A percentile compares a stretch with the other conserved stretches of the same genome.
Evolutionary conservation across 139 green algal genomes (phyloP).

Genomic region (Raphidocelis subcapitata): DNA sequence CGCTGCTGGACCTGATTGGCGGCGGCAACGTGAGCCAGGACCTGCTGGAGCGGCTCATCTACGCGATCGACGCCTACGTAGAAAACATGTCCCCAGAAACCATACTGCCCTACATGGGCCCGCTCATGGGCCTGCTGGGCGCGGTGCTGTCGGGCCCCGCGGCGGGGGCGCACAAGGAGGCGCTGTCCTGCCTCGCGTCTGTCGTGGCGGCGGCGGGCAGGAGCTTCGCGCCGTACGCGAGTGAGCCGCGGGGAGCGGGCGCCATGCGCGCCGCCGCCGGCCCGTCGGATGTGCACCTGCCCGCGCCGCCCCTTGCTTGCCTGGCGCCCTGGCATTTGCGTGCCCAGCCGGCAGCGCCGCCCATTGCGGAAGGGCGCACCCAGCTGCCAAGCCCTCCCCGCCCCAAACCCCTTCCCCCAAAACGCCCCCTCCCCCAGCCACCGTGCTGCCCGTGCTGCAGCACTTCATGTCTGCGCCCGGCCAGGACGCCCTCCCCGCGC

Average conservation of each 20-base stretch:
- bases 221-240: conserved; percentile 57
- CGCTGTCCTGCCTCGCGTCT: conserved; percentile 61
- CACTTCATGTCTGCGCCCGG: conserved; percentile 58
- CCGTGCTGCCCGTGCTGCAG: conserved; percentile 47
- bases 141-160: conserved; percentile 38
- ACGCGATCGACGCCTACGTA: conserved; percentile 73
- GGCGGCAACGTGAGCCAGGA: not conserved
- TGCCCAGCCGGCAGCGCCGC: too few species aligned
- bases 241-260: too few species aligned
- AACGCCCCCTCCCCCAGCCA: conserved; percentile 26
- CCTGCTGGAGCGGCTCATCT: conserved; percentile 18
- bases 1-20: conserved; percentile 43
- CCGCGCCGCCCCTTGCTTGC: too few species aligned
- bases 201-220: conserved; percentile 53
- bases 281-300: too few species aligned
- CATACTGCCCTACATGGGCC: conserved; percentile 57
- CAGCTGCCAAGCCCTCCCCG: too few species aligned
- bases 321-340: too few species aligned
- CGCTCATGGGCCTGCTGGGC: conserved; percentile 54
- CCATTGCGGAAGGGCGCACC: too few species aligned
- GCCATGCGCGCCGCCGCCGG: too few species aligned
- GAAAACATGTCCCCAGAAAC: conserved; percentile 58
- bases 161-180: conserved; percentile 52
- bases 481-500: conserved; percentile 45
- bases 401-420: too few species aligned